A percentile compares a stretch with the other conserved stretches of the same genome.
Evolutionary conservation across 805 yeast genomes (phyloP).

Genomic region (Grigorovia yakushimaensis): DNA sequence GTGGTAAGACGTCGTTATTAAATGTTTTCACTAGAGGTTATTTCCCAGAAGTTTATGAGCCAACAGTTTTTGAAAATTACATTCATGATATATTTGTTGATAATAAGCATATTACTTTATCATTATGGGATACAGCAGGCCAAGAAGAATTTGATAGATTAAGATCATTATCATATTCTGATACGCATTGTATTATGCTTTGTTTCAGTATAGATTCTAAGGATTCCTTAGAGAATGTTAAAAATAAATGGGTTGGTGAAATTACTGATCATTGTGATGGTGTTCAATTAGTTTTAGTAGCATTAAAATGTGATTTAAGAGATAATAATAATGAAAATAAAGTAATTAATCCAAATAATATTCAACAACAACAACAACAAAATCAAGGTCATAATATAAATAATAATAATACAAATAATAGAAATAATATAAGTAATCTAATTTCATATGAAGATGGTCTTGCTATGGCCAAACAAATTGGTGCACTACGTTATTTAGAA

Average conservation of each 20-base stretch:
- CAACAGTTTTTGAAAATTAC: constrained; percentile 94
- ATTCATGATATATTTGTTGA: constrained; percentile 96
- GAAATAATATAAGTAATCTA: constrained; percentile 37
- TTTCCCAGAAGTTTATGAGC: constrained; percentile 96
- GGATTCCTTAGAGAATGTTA: constrained; percentile 91
- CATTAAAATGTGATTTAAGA: constrained; percentile 88
- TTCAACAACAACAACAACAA: constrained; percentile 15
- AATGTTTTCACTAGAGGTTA: constrained; percentile 96
- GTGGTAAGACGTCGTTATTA: constrained; percentile 91
- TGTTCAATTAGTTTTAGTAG: constrained; percentile 86
- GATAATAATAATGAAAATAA: constrained; percentile 45
- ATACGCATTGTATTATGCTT: constrained; percentile 93
- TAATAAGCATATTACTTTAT: constrained; percentile 82
- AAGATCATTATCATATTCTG: constrained; percentile 85
- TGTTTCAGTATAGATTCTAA: constrained; percentile 92
- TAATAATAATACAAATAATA: constrained; percentile 22
- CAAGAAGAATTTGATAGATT: constrained; percentile 96
- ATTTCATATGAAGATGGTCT: constrained; percentile 91
- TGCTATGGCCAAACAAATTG: constrained; percentile 82
- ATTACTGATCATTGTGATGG: constrained; percentile 96
- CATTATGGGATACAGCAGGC: constrained; percentile 98
- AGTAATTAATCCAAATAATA: constrained; percentile 21
- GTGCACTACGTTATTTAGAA: constrained; percentile 89
- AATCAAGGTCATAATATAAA: constrained; percentile 13
- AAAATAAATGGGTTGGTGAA: constrained; percentile 94